These are phyloP conservation scores for Casuarina cunninghamiana DNA, from an alignment of 306 rosid genomes.

Conservation along the genomic window DNA sequence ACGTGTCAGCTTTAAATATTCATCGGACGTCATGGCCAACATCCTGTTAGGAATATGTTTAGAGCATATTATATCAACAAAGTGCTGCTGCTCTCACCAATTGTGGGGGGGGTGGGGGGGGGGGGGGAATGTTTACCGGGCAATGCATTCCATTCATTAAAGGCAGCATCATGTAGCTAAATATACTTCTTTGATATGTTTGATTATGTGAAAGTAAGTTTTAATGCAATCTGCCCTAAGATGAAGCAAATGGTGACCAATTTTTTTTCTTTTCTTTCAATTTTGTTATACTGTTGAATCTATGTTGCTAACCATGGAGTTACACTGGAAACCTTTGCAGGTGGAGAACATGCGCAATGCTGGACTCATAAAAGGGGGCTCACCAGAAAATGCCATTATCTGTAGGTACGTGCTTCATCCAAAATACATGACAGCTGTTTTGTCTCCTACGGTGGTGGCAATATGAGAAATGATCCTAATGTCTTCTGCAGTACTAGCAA, in stretches of 20 bases:
- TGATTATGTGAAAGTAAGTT: neutral
- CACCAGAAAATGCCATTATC: constrained; percentile 75
- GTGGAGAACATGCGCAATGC: constrained; percentile 69
- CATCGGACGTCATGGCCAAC: neutral
- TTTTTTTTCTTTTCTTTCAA: neutral
- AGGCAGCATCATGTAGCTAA: neutral
- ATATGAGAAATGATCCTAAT: constrained; percentile 7
- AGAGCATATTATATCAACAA: neutral
- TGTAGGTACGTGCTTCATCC: constrained; percentile 61
- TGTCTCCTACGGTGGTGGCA: neutral
- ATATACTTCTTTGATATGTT: neutral
- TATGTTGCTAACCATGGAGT: constrained; percentile 20
- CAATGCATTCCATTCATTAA: neutral
- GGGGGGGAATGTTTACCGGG: neutral
- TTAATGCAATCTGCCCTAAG: too few species aligned
- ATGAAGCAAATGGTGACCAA: constrained; percentile 5
- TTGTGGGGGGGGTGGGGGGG: neutral
- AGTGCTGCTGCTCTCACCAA: neutral
- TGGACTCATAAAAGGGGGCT: constrained; percentile 90
- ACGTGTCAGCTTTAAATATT: neutral
- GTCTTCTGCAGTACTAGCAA: constrained; percentile 48
- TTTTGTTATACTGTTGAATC: constrained; percentile 15
- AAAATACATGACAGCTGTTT: neutral
- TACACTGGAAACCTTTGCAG: constrained; percentile 42
- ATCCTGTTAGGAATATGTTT: neutral